Conservation (phyloP, 2,329 filamentous ascomycete genomes). For the Fusarium armeniacum region DNA sequence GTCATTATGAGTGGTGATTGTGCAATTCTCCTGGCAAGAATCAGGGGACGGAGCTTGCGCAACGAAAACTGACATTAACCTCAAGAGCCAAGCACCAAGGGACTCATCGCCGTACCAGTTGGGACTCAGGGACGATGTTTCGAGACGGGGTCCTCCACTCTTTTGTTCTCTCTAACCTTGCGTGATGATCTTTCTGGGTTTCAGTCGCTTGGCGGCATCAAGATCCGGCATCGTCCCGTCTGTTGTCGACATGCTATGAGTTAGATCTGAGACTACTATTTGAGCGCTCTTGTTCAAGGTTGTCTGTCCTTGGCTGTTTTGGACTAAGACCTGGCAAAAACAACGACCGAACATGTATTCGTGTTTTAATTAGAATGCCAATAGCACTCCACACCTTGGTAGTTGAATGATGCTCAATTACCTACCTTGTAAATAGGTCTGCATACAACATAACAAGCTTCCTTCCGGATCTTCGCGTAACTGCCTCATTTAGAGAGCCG, state of each 20-base stretch:
- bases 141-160: constrained; percentile 24
- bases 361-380: background rate
- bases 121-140: constrained; percentile 25
- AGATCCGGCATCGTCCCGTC: constrained; percentile 29
- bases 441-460: constrained; percentile 27
- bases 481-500: constrained; percentile 30
- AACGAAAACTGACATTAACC: constrained; percentile 5
- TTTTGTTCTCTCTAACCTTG: constrained; percentile 27
- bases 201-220: constrained; percentile 31
- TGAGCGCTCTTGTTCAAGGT: constrained; percentile 8
- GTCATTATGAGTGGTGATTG: constrained; percentile 22
- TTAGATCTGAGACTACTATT: constrained; percentile 25
- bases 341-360: background rate
- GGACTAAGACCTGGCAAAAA: background rate
- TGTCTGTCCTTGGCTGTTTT: constrained; percentile 3
- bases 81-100: background rate
- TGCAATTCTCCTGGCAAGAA: constrained; percentile 34
- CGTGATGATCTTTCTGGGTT: constrained; percentile 32
- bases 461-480: constrained; percentile 34
- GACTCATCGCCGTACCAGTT: constrained; percentile 6
- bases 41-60: constrained; percentile 22
- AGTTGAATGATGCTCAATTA: background rate
- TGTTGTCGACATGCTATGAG: constrained; percentile 6
- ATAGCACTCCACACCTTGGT: background rate
- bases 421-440: background rate